Evolutionary conservation across 2,329 filamentous ascomycete species (phyloP).

Genomic region (Nigrospora osmanthi): DNA sequence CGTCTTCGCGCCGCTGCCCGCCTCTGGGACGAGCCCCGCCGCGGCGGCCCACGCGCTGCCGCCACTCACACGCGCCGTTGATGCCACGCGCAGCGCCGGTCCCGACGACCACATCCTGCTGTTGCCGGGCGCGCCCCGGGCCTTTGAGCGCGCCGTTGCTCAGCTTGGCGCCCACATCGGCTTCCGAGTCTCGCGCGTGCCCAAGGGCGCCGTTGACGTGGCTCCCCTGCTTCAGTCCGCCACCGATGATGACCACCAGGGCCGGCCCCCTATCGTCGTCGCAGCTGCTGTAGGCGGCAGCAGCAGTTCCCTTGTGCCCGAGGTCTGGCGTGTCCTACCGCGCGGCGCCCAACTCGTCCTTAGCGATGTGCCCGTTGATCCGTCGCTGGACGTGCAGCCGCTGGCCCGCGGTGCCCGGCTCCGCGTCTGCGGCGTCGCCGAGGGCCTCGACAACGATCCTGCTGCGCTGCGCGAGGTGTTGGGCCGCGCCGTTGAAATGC

Average conservation of each 20-base stretch:
- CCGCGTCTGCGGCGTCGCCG: not conserved
- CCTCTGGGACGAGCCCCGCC: not conserved
- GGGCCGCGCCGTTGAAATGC: not conserved
- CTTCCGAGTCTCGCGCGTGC: slow-evolving; percentile 1
- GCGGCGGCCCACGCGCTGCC: not conserved
- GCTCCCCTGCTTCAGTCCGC: not conserved
- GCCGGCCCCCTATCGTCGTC: not conserved
- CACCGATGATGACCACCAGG: not conserved
- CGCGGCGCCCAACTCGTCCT: slow-evolving; percentile 1
- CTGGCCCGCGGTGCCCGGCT: not conserved
- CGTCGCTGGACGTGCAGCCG: slow-evolving; percentile 1
- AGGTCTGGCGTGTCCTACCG: slow-evolving; percentile 1
- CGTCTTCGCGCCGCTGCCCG: not conserved
- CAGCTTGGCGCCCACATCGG: not conserved
- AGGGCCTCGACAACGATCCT: not conserved
- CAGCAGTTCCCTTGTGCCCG: not conserved
- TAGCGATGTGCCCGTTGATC: not conserved
- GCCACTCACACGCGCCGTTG: not conserved
- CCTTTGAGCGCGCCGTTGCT: not conserved
- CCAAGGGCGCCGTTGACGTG: not conserved
- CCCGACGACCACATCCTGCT: not conserved
- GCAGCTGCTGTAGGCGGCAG: not conserved
- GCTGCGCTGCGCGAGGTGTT: not conserved
- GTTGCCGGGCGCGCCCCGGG: not conserved
- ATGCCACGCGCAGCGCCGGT: not conserved